phyloP scores from a whole-genome alignment of 805 yeast species.

The Tetrapisispora namnaoensis region DNA sequence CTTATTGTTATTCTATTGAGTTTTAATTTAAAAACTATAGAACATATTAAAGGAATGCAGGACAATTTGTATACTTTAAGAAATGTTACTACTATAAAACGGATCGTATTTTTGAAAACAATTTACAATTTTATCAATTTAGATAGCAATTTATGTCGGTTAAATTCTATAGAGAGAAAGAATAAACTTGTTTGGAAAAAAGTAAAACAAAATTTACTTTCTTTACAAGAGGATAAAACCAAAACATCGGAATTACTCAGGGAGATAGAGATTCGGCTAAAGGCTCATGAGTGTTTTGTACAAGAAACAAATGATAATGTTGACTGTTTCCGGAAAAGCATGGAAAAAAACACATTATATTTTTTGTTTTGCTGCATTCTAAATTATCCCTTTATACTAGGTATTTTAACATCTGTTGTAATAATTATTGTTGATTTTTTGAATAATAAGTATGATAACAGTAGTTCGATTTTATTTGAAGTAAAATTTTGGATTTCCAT shows the following conservation, averaged over 20 bases:
- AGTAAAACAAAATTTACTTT: no score
- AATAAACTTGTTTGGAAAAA: background rate
- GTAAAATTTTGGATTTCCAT: background rate
- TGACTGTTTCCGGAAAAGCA: background rate
- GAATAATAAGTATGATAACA: background rate
- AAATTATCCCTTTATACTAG: background rate
- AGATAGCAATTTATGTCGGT: background rate
- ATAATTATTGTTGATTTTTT: background rate
- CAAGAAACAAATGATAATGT: background rate
- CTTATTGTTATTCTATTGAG: background rate
- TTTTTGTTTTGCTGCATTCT: no score
- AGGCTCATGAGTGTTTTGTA: background rate
- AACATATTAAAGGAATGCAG: background rate
- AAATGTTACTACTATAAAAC: background rate
- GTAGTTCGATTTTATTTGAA: background rate
- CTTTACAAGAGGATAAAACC: no score
- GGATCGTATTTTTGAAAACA: background rate
- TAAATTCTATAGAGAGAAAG: background rate
- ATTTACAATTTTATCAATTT: background rate
- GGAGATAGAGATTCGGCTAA: background rate
- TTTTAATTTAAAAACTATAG: background rate
- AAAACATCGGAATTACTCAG: no score
- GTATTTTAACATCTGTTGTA: background rate
- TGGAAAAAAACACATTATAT: background rate
- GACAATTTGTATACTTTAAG: no score